A percentile compares a stretch with the other conserved stretches of the same genome.
Conservation (phyloP, 371 early-diverging fungal genomes). For the Rhizomucor miehei region DNA sequence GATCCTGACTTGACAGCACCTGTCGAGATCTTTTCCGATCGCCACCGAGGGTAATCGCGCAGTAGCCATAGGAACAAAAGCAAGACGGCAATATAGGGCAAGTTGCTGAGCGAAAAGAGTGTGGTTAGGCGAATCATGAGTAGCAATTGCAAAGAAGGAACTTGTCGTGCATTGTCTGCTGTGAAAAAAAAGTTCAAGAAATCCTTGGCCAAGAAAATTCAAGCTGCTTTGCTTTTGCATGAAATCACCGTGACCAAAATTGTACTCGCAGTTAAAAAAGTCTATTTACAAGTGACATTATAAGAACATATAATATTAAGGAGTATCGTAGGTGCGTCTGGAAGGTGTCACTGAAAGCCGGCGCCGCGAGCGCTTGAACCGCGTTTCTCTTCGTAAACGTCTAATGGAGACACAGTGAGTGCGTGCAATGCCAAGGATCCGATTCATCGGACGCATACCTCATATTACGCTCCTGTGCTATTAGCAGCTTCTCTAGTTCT, state of each 20-base stretch:
- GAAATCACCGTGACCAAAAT: too few relatives aligned
- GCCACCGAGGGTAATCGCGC: conserved; percentile 3
- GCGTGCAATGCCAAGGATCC: neutral
- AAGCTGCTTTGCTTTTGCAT: too few relatives aligned
- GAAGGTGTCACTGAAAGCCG: conserved; percentile 19
- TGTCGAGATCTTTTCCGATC: neutral
- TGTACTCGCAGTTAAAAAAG: too few relatives aligned
- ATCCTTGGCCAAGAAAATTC: neutral
- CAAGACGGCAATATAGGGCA: too few relatives aligned
- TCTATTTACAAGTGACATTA: neutral
- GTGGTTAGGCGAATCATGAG: too few relatives aligned
- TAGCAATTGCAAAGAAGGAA: too few relatives aligned
- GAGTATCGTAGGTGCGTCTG: conserved; percentile 16
- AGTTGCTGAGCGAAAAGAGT: too few relatives aligned
- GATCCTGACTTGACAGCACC: neutral
- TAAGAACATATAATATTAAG: conserved; percentile 3
- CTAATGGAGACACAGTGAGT: conserved; percentile 2
- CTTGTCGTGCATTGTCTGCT: too few relatives aligned
- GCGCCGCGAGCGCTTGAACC: conserved; percentile 24
- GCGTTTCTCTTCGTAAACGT: conserved; percentile 23
- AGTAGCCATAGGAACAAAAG: neutral
- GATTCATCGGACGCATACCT: conserved; percentile 29
- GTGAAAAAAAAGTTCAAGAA: neutral
- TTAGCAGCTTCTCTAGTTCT: conserved; percentile 75
- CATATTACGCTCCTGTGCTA: conserved; percentile 80